Evolutionary conservation across 202 grass and related monocot species (phyloP).

Genomic region (Elaeis oleifera): DNA sequence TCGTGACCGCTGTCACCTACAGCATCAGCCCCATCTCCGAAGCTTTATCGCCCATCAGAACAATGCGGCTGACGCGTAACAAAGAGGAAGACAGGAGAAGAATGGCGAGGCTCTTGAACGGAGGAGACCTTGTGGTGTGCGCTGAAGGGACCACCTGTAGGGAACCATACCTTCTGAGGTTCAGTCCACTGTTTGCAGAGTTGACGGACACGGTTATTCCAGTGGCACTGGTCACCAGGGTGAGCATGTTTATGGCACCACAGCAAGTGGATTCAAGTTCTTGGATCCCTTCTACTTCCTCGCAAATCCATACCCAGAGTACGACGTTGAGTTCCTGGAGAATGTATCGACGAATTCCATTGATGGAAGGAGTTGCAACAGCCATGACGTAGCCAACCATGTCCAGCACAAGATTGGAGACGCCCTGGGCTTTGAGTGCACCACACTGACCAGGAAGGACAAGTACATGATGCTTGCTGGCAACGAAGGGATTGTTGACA

Average conservation of each 20-base stretch:
- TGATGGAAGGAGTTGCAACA: constrained; percentile 16
- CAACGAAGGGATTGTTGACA: constrained; percentile 44
- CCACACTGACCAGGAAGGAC: constrained; percentile 47
- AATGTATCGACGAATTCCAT: constrained; percentile 22
- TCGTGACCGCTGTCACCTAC: constrained; percentile 41
- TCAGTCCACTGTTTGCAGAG: constrained; percentile 59
- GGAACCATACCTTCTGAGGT: constrained; percentile 58
- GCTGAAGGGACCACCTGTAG: constrained; percentile 70
- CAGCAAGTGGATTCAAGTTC: constrained; percentile 38
- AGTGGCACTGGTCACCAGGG: constrained; percentile 35
- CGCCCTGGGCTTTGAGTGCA: constrained; percentile 44
- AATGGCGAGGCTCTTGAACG: constrained; percentile 36
- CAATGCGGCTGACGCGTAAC: constrained; percentile 39
- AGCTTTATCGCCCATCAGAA: constrained; percentile 45
- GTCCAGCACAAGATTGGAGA: constrained; percentile 39
- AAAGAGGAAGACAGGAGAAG: constrained; percentile 38
- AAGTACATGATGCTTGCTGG: constrained; percentile 65
- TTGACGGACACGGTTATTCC: constrained; percentile 39
- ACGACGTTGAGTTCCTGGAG: constrained; percentile 40
- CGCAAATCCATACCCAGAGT: constrained; percentile 51
- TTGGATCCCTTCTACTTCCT: constrained; percentile 64
- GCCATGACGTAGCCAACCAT: constrained; percentile 44
- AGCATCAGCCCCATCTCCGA: constrained; percentile 52
- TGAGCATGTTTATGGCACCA: constrained; percentile 63
- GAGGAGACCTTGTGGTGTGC: constrained; percentile 50